Evolutionary conservation across 257 asterid species (phyloP), one percentile per base, ranked within the genome.

Genomic region (Galeopsis tetrahit): DNA sequence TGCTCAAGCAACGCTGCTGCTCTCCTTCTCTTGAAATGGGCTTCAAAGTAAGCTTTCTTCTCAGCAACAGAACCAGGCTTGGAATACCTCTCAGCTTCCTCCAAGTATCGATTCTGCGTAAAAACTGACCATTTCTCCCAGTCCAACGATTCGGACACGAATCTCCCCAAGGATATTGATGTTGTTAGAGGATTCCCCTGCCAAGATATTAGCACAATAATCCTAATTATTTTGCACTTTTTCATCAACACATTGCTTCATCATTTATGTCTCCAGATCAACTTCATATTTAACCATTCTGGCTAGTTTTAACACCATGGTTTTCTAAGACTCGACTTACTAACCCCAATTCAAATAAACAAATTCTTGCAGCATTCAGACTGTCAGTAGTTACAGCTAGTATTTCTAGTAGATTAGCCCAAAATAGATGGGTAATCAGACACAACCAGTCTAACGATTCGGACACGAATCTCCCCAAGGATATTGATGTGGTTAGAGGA

Each of bases 31-130:
- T 86, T 91, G 76, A 83, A 85, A 74, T 87, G 97, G 68, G 96
- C 97, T 82, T 93, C 98, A 14, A 93, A 91, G 77, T 85, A 89
- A 69, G 98, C 97, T 82, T 86, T 93, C 89, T 89, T 93, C 81
- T 81, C 96, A 57, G 98, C 98, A 74, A 93, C 97, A 70, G 97
- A 87, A 74, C 98, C 98, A 56, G 98, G 98, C 73, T 63, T 88
- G 21, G 97, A 81, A 58, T 80, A 90, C 84, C 71, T 90, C 88
- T 86, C 91, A 8, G 80, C 92, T 72, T 93, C 97, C 81, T 93
- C 98, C 80, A 87, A 74, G 82, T 93, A 74, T 32, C 95, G 87
- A 77, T 93, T 90, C 52, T 89, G 93, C 58, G 86, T 88, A 73
- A 93, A 93, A 21, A 91, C 66, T 39, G 98, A 91, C 95, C 96